phyloP scores from a whole-genome alignment of 768 basidiomycete genomes.

The Boletus sp. region DNA sequence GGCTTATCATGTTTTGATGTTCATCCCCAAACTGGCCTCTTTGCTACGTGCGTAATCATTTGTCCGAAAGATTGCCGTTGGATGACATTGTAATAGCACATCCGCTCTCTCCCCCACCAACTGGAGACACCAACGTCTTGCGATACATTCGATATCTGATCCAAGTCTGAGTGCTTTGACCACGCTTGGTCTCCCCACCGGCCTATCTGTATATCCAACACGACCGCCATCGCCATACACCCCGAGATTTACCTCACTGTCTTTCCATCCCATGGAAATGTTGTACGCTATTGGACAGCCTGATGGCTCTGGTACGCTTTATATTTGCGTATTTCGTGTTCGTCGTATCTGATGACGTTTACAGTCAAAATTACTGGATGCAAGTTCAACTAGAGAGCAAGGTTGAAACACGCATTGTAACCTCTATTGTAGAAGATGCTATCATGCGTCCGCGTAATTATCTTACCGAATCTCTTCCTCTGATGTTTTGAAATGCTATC shows the following conservation, averaged over 20 bases:
- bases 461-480: constrained; percentile 13
- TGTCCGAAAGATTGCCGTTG: not conserved
- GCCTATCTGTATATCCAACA: constrained; percentile 52
- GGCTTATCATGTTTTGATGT: constrained; percentile 86
- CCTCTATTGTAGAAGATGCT: not conserved
- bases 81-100: constrained; percentile 37
- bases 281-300: constrained; percentile 69
- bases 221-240: constrained; percentile 58
- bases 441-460: constrained; percentile 4
- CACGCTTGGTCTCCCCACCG: constrained; percentile 49
- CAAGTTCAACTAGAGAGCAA: constrained; percentile 37
- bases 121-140: constrained; percentile 65
- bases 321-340: not conserved
- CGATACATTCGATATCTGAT: constrained; percentile 53
- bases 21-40: constrained; percentile 77
- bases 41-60: constrained; percentile 66
- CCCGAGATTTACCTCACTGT: constrained; percentile 58
- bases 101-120: constrained; percentile 57
- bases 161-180: constrained; percentile 34
- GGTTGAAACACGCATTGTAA: not conserved
- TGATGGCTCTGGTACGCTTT: constrained; percentile 56
- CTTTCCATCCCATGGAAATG: constrained; percentile 88
- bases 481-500: constrained; percentile 8
- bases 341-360: constrained; percentile 1
- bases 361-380: constrained; percentile 59